Evolutionary conservation across 2,329 filamentous ascomycete species (phyloP).

Genomic region (Colletotrichum simmondsii): DNA sequence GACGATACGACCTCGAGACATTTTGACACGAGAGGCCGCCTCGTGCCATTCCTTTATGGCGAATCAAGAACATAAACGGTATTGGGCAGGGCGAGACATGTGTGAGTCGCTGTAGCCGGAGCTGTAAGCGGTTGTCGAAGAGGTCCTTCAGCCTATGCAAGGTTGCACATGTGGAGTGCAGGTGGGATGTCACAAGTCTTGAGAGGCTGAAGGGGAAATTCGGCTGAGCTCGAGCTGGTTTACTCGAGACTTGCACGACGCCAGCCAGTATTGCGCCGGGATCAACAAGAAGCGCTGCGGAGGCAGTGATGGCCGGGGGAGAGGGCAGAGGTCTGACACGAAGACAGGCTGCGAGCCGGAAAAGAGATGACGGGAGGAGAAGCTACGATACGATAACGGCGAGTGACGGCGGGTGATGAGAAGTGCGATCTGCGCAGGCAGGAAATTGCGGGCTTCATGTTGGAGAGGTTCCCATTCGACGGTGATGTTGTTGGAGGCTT

Average conservation of each 20-base stretch:
- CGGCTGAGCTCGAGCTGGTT: not conserved
- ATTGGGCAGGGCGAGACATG: not conserved
- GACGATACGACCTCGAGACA: conserved; percentile 2
- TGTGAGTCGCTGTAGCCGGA: not conserved
- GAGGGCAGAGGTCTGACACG: no score
- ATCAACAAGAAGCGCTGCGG: conserved; percentile 1
- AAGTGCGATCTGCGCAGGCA: conserved; percentile 29
- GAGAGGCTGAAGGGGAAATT: not conserved
- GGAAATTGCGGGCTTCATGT: conserved; percentile 31
- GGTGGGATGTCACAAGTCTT: not conserved
- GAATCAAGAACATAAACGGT: not conserved
- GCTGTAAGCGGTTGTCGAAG: not conserved
- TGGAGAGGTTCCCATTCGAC: conserved; percentile 30
- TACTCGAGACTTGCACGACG: not conserved
- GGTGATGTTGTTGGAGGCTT: not conserved
- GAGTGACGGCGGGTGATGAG: conserved; percentile 11
- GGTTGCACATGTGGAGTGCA: not conserved
- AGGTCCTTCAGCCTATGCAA: not conserved
- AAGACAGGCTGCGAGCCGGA: no score
- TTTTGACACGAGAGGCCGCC: conserved; percentile 5
- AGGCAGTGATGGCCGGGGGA: not conserved
- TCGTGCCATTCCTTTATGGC: not conserved
- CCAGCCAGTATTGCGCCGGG: not conserved
- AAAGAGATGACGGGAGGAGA: not conserved
- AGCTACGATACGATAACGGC: conserved; percentile 1